Evolutionary conservation across 73 alveolate species (phyloP).

Genomic region (Symbiodinium natans): DNA sequence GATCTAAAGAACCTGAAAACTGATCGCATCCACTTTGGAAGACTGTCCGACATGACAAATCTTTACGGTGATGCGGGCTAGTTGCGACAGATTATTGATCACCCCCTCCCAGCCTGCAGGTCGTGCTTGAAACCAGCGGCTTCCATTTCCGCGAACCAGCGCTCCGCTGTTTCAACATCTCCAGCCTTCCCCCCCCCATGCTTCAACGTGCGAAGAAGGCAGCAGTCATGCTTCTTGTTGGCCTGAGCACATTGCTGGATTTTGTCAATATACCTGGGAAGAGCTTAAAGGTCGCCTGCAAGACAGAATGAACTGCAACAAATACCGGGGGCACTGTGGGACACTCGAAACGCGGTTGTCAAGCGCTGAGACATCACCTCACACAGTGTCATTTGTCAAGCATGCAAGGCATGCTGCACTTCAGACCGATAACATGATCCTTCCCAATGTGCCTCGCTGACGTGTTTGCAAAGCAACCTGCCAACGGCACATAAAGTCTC

Average conservation of each 20-base stretch:
- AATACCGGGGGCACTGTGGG: background rate
- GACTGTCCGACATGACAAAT: background rate
- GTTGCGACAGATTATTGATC: no score
- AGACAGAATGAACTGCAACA: background rate
- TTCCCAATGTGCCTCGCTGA: background rate
- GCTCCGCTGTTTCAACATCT: constrained; percentile 47
- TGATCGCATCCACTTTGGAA: background rate
- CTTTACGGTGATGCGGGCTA: no score
- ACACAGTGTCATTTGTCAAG: background rate
- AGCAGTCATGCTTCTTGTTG: background rate
- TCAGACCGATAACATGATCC: background rate
- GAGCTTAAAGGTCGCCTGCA: no score
- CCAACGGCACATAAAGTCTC: no score
- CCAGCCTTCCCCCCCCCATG: background rate
- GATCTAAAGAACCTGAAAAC: background rate
- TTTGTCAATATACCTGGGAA: constrained; percentile 37
- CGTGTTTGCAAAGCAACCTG: background rate
- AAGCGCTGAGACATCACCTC: background rate
- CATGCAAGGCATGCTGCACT: background rate
- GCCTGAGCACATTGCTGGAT: constrained; percentile 72
- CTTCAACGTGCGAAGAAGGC: background rate
- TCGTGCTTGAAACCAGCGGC: constrained; percentile 65
- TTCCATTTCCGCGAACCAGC: constrained; percentile 49
- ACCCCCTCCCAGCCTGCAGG: constrained; percentile 78
- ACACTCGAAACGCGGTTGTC: background rate